These are phyloP conservation scores for Colletotrichum cordylinicola DNA, from an alignment of 2,329 filamentous ascomycete species.

Conservation along the genomic window DNA sequence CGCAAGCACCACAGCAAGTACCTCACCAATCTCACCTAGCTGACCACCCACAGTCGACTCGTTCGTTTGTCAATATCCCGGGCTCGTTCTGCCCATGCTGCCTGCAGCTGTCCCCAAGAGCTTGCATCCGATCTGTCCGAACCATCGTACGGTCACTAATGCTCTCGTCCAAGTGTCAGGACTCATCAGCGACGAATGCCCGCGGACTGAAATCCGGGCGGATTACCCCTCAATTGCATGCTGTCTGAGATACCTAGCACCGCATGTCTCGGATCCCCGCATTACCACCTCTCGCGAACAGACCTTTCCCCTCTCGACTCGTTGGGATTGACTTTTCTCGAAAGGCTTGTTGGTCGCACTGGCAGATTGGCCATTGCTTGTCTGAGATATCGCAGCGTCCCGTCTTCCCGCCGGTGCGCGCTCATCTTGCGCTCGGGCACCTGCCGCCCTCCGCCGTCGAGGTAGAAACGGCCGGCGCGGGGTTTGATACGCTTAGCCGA, in stretches of 20 bases:
- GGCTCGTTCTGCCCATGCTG: neutral
- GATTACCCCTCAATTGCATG: neutral
- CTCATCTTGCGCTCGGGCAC: neutral
- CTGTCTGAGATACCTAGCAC: neutral
- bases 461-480: neutral
- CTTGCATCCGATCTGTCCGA: neutral
- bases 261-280: constrained; percentile 13
- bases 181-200: neutral
- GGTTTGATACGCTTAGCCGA: neutral
- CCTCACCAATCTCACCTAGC: neutral
- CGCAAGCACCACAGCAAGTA: neutral
- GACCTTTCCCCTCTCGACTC: neutral
- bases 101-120: neutral
- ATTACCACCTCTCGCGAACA: neutral
- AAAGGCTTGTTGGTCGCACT: neutral
- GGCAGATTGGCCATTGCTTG: too few relatives aligned
- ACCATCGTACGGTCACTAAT: neutral
- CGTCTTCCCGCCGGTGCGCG: neutral
- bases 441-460: neutral
- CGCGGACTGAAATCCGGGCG: neutral
- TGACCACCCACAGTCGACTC: neutral
- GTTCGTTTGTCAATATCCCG: neutral
- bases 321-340: neutral
- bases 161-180: neutral
- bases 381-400: neutral